Base-by-base conservation (phyloP, 306 rosid genomes). In the Lithocarpus polystachyus region DNA sequence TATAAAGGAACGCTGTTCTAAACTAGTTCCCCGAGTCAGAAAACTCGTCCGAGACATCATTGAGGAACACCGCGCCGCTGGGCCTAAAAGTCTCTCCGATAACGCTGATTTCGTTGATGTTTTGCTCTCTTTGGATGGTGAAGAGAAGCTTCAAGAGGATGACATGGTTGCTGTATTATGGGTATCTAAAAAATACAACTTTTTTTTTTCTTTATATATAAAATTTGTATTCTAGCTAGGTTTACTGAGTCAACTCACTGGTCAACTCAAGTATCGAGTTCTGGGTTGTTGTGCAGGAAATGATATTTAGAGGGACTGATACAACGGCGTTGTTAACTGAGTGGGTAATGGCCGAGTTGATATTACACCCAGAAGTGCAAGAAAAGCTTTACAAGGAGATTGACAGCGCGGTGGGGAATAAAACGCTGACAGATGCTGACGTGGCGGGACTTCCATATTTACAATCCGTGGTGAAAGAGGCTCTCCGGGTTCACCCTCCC, bases 281-380 rank as follows among this genome's bases (percentile, higher is more conserved):
- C 11, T 37, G 15, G 0, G 17, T 28, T 57, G 1, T 17, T 20
- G 43, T 64, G 31, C 67, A 89, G 93, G 93, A 89, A 57, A 89
- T 89, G 93, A 87, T 89, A 4, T 89, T 87, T 51, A 76, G 91
- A 54, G 93, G 93, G 1, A 89, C 91, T 1, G 93, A 89, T 40
- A 87, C 91, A 12, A 83, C 83, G 5, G 89, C 93, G 6, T 29
- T 89, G 73, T 40, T 87, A 10, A 87, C 89, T 0, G 93, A 89
- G 78, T 89, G 93, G 93, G 88, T 73, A 57, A 83, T 89, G 88
- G 88, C 93, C 20, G 90, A 87, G 85, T 62, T 89, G 67, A 74
- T 87, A 0, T 43, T 89, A 12, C 68, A 89, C 24, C 81, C 70
- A 0, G 68, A 76, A 1, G 55, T 56, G 1, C 92, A 89, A 60